Base-by-base conservation (phyloP, 257 asterid species). In the Solanum ossicruentum region DNA sequence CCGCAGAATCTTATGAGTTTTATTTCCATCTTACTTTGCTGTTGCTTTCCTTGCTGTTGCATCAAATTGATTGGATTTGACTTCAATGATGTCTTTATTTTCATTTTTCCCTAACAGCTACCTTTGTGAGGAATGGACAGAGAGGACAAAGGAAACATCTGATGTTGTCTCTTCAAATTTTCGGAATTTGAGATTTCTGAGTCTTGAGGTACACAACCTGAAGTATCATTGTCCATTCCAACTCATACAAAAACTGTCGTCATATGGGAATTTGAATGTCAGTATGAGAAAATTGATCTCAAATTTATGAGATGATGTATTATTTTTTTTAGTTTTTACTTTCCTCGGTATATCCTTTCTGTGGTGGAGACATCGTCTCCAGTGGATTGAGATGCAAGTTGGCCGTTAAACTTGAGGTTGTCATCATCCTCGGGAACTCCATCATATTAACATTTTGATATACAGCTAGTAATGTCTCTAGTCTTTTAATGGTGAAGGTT, bases 111-210 rank as follows among this genome's bases (percentile, higher is more conserved):
- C 77, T 72, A 23, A 60, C 96, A 96, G 99, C 91, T 96, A 96
- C 86, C 86, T 96, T 79, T 96, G 93, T 92, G 99, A 96, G 89
- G 99, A 96, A 88, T 96, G 98, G 98, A 95, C 92, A 84, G 99
- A 95, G 91, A 91, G 95, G 92, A 91, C 89, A 79, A 91, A 87
- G 84, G 99, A 86, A 83, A 82, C 91, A 52, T 73, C 90, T 87
- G 97, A 92, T 84, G 97, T 90, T 86, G 85, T 93, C 85, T 81
- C 81, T 86, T 71, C 93, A 61, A 93, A 90, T 82, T 96, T 96
- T 93, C 88, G 78, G 87, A 93, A 89, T 85, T 72, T 96, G 87
- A 93, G 93, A 90, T 96, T 95, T 43, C 85, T 94, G 82, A 87
- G 95, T 9, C 97, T 95, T 67, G 99, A 96, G 98, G 98, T 95